Base-by-base conservation (phyloP, 345 rosid genomes). In the Viola odorata region DNA sequence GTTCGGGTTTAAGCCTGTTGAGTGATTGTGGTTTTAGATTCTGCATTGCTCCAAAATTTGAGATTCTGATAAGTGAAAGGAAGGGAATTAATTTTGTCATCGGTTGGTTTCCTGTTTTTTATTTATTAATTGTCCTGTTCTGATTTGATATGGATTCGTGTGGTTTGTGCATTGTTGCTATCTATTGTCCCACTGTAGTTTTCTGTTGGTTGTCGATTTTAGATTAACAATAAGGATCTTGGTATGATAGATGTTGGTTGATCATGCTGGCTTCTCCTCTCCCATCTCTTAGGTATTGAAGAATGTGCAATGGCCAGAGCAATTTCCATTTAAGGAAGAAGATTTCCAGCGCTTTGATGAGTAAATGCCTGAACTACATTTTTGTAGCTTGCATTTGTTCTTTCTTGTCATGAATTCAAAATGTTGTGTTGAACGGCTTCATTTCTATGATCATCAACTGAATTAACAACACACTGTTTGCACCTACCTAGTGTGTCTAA, bases 261-360 rank as follows among this genome's bases (percentile, higher is more conserved):
- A 12, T 9, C 45, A 42, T 9, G 11, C 5, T 47, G 11, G 5
- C 2, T 45, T 23, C 50, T 53, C 38, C 39, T 38, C 57, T 71
- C 57, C 23, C 12, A 32, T 68, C 12, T 44, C 36, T 16, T 63
- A 91, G 95, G 80, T 81, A 36, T 78, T 91, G 85, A 80, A 63
- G 78, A 85, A 88, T 55, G 87, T 82, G 52, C 82, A 84, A 10
- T 88, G 96, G 96, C 98, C 95, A 5, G 95, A 86, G 71, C 86
- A 70, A 60, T 86, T 85, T 57, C 98, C 95, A 39, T 86, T 89
- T 83, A 89, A 82, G 79, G 87, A 82, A 48, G 95, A 86, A 77
- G 92, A 89, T 71, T 89, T 89, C 63, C 96, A 84, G 76, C 86
- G 98, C 39, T 87, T 75, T 63, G 96, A 91, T 53, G 96, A 86